phyloP scores from a whole-genome alignment of 129 eudicot genomes.

The Ambrosia artemisiifolia region DNA sequence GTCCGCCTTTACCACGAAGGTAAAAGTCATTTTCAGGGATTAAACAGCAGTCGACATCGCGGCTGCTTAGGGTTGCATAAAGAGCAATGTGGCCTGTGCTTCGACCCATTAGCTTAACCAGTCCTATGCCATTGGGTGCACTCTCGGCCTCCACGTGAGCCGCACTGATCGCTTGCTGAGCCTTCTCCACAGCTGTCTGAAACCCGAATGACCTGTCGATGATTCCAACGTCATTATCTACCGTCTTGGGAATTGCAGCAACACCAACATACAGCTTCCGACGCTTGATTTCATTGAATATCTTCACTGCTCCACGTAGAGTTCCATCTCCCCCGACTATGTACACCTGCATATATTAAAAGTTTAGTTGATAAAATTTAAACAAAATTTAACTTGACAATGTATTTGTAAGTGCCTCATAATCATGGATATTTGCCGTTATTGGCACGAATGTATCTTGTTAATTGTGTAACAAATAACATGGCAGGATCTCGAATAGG shows the following conservation, averaged over 20 bases:
- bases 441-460: too few relatives aligned
- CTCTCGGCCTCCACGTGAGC: constrained; percentile 93
- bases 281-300: constrained; percentile 52
- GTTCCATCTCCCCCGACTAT: constrained; percentile 87
- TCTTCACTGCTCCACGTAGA: constrained; percentile 66
- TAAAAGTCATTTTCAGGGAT: constrained; percentile 70
- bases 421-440: too few relatives aligned
- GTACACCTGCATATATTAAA: constrained; percentile 44
- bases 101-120: constrained; percentile 91
- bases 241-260: constrained; percentile 81
- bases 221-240: constrained; percentile 79
- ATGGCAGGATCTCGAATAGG: too few relatives aligned
- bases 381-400: background rate
- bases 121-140: constrained; percentile 76
- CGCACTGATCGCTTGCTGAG: constrained; percentile 74
- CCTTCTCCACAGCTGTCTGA: constrained; percentile 84
- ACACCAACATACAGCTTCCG: constrained; percentile 57
- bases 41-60: constrained; percentile 81
- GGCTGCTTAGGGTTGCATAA: constrained; percentile 71
- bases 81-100: constrained; percentile 90
- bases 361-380: background rate
- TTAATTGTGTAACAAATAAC: too few relatives aligned
- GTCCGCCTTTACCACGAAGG: constrained; percentile 79
- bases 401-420: too few relatives aligned
- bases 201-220: constrained; percentile 82